Conservation (phyloP, 192 early-diverging fungal species). For the Podila minutissima region DNA sequence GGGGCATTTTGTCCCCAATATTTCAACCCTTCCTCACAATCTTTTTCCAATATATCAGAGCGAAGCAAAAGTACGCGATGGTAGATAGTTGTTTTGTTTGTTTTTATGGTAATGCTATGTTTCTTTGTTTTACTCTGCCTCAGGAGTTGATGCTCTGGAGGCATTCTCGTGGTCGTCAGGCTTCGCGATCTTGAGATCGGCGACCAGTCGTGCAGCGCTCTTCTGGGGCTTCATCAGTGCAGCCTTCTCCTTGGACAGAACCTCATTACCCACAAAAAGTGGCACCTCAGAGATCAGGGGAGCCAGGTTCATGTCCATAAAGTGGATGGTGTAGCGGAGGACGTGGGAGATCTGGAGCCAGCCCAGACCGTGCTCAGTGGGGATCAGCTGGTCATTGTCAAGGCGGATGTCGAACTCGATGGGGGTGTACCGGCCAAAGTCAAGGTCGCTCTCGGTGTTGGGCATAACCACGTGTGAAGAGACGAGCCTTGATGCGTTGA, state of each 20-base stretch:
- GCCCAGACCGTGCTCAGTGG: conserved; percentile 36
- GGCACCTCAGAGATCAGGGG: conserved; percentile 32
- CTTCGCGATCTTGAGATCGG: conserved; percentile 11
- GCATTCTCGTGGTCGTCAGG: conserved; percentile 29
- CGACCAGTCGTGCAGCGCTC: conserved; percentile 9
- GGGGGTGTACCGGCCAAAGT: conserved; percentile 34
- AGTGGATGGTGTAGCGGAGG: conserved; percentile 33
- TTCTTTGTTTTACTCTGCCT: conserved; percentile 10
- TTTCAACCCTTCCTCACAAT: too few species aligned
- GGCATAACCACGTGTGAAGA: conserved; percentile 12
- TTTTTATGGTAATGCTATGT: neutral
- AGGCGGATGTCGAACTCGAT: conserved; percentile 41
- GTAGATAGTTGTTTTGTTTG: neutral
- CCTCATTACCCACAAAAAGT: conserved; percentile 37
- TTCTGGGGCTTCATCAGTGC: conserved; percentile 5
- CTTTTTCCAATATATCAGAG: too few species aligned
- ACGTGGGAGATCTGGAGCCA: conserved; percentile 44
- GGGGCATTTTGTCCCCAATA: too few species aligned
- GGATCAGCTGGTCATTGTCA: conserved; percentile 46
- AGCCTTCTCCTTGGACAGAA: conserved; percentile 6
- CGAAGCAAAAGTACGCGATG: neutral
- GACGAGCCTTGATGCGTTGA: conserved; percentile 28
- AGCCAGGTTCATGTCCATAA: conserved; percentile 28
- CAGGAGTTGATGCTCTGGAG: conserved; percentile 34
- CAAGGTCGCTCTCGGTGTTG: conserved; percentile 31